Base-by-base conservation (phyloP, 1,139 yeast species). In the Diutina mesorugosa region DNA sequence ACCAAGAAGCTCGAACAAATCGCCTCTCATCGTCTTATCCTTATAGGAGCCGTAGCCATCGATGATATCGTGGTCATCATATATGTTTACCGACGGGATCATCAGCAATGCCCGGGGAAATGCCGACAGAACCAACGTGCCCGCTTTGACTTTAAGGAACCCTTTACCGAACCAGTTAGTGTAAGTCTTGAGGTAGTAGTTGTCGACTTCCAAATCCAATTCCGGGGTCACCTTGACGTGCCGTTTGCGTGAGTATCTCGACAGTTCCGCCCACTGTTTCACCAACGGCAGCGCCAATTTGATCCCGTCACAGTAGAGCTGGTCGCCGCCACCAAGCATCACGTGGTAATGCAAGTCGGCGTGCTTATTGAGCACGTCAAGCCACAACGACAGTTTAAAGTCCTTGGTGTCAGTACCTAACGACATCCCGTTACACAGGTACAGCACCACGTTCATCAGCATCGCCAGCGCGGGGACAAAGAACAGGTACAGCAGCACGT, bases 311-410 rank as follows among this genome's bases (percentile, higher is more conserved):
- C 91, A 84, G 69, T 93, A 93, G 56, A 93, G 79, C 71, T 93
- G 99, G 69, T 93, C 99, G 45, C 99, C 99, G 55, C 98, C 98
- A 26, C 98, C 98, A 51, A 91, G 74, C 96, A 91, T 90, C 6
- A 90, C 97, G 67, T 93, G 97, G 71, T 88, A 90, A 55, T 85
- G 91, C 48, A 73, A 68, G 8, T 65, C 61, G 6, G 72, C 65
- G 66, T 90, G 96, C 61, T 83, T 82, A 35, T 79, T 73, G 64
- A 91, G 66, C 3, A 91, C 95, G 66, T 93, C 97, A 56, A 73
- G 77, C 98, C 98, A 93, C 62, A 91, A 72, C 4, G 90, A 84
- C 14, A 91, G 88, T 59, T 82, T 80, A 70, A 83, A 91, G 16
- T 72, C 71, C 1, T 72, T 66, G 1, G 96, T 84, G 59, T 84